Base-by-base conservation (phyloP, 805 yeast species). In the Kodamaea nitidulidarum region DNA sequence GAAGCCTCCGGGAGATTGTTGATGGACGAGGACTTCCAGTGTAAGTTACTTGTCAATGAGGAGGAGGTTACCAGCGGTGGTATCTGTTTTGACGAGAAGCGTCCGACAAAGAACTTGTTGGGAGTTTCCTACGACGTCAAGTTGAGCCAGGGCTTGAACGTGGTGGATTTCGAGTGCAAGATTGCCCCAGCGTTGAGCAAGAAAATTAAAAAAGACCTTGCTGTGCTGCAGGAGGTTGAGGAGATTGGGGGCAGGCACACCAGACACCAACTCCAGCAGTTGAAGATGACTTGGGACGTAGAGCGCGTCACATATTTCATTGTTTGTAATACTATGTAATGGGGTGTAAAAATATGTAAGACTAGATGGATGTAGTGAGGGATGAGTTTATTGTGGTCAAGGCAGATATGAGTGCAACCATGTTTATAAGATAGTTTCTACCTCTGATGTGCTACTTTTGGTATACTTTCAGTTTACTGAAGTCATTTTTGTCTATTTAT, bases 211-310 rank as follows among this genome's bases (percentile, higher is more conserved):
- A 58, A 56, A 37, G 43, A 48, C 8, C 49, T 45, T 7, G 46
- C 47, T 9, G 37, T 35, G 22, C 22, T 20, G n/a, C 48, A 47
- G 12, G 63, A 59, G 20, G 53, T 45, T 20, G 60, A 56, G 31
- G 60, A 53, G 26, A 36, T 48, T 18, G 65, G 59, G 5, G 71
- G 72, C 2, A 59, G 74, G 42, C 72, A 68, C 42, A 68, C 74
- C 3, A 57, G 74, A 46, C 72, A 68, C 45, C 74, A 68, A 44
- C 53, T 65, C 27, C 74, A 68, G 48, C 73, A 67, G 49, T 41
- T 64, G 51, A 67, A 67, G 42, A 62, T 65, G 62, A 54, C 65
- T 7, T 68, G 74, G 74, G 73, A 68, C 36, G 71, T 68, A 20
- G 74, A 68, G 47, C 63, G 55, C 43, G 50, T 65, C 42, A 61